Conservation (phyloP, 768 basidiomycete genomes). For the Lactarius sp. region DNA sequence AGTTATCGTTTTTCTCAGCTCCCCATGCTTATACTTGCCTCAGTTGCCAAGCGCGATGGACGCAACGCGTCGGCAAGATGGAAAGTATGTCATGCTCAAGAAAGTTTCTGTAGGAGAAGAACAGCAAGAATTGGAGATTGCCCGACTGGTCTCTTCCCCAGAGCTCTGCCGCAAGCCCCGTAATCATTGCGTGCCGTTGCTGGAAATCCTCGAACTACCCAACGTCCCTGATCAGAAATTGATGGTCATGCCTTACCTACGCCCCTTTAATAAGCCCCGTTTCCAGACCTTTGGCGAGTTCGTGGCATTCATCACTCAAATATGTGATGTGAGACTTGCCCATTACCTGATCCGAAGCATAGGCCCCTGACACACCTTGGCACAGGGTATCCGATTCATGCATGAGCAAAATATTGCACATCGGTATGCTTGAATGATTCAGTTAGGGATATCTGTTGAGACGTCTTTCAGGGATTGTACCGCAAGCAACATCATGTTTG, state of each 20-base stretch:
- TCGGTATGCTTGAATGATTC: conserved; percentile 28
- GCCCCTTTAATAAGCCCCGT: conserved; percentile 15
- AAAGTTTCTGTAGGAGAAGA: neutral
- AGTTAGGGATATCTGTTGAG: neutral
- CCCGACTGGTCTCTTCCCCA: conserved; percentile 4
- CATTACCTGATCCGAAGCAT: neutral
- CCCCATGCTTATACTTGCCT: neutral
- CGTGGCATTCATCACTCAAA: conserved; percentile 22
- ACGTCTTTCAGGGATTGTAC: conserved; percentile 17
- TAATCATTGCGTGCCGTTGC: conserved; percentile 22
- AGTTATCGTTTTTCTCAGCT: neutral
- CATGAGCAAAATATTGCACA: conserved; percentile 29
- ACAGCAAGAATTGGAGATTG: conserved; percentile 8
- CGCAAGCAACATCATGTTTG: conserved; percentile 29
- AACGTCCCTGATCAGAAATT: conserved; percentile 2
- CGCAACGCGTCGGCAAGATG: conserved; percentile 18
- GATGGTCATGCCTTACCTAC: conserved; percentile 23
- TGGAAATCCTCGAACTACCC: conserved; percentile 6
- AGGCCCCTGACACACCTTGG: neutral
- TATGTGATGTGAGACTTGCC: conserved; percentile 8
- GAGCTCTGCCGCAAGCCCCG: neutral
- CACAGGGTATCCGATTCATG: conserved; percentile 29
- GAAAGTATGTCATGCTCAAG: conserved; percentile 23
- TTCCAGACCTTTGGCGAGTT: conserved; percentile 23
- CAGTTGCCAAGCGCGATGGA: conserved; percentile 17